Base-by-base conservation (phyloP, 1,139 yeast species). In the Suhomyces panamericanus region DNA sequence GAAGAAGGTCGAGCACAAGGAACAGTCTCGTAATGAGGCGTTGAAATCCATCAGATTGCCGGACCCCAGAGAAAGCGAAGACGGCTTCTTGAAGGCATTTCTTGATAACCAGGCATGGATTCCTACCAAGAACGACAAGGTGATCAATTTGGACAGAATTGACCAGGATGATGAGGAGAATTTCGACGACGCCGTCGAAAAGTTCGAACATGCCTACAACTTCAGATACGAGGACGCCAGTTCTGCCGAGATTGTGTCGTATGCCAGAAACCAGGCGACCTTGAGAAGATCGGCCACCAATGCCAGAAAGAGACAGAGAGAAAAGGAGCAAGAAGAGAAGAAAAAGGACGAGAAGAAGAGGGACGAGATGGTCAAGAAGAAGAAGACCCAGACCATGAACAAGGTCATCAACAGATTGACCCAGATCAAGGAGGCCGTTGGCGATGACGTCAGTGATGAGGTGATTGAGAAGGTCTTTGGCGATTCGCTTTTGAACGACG, bases 241-340 rank as follows among this genome's bases (percentile, higher is more conserved):
- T 53, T 79, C 96, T 9, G 88, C 93, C 0, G 97, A 93, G 59
- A 88, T 95, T 63, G 85, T 90, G 28, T 85, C 96, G n/a, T 95
- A 93, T 70, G 98, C 99, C 4, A 89, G 99, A 77, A 87, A 78
- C 52, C 96, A 90, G 63, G 96, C 95, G 24, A 89, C 98, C 0
- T 75, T 90, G 58, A 83, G 99, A 69, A 79, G 99, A 62, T 81
- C 85, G 17, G 83, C 82, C 41, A 78, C 85, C 47, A 82, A 83
- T 53, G 67, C 87, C 16, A 80, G 99, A 58, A 89, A 89, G 69
- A 80, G 85, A 63, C 85, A 84, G 66, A 82, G 99, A 70, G 93
- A 89, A 42, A 78, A 74, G 60, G 81, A 83, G 62, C 78, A 72
- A 46, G 85, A 80, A 39, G 76, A 70, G 40, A 80, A 75, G 49